Evolutionary conservation across 352 stramenopile genomes (phyloP), one percentile per base, ranked within the genome.

Genomic region (Pythium apleroticum): DNA sequence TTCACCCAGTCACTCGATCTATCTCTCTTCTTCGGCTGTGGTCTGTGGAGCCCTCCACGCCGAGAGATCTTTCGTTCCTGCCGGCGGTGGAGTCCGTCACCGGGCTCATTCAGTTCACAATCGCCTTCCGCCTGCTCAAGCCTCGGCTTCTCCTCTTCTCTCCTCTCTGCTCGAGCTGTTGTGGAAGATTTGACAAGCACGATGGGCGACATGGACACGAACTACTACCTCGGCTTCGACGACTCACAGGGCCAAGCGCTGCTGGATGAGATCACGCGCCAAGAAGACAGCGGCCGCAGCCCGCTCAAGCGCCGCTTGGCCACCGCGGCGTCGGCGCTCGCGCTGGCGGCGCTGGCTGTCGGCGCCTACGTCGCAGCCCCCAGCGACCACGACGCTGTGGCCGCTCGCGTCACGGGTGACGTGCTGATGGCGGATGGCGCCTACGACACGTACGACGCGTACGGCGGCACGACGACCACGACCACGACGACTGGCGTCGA

Each of bases 151-250:
- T 22, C n/a, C 24, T 57, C 27, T n/a, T 17, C 20, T 49, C 33
- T 24, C 12, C 1, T 10, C n/a, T 48, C 35, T 9, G 15, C 33
- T 19, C n/a, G n/a, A 39, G 33, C 14, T 15, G 33, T 39, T 39
- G 33, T 11, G 33, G 11, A 39, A 15, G 7, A 22, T 22, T 10
- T 28, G 14, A 27, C 17, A 2, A 48, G 22, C 49, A 56, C 49
- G 41, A 55, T 33, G 41, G 37, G 25, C 39, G 39, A n/a, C 14
- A 52, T 48, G 54, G 54, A 61, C 54, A 43, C 56, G 22, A 24
- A 54, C 56, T 62, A 62, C 27, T 62, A 62, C 43, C 25, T 62
- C 24, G 56, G 56, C 41, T 62, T 62, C 25, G 56, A 54, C 56
- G 56, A 62, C 56, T 28, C 41, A 3, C 54, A 53, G 41, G 56